Evolutionary conservation across 192 early-diverging fungal genomes (phyloP).

Genomic region (Entophlyctis helioformis): DNA sequence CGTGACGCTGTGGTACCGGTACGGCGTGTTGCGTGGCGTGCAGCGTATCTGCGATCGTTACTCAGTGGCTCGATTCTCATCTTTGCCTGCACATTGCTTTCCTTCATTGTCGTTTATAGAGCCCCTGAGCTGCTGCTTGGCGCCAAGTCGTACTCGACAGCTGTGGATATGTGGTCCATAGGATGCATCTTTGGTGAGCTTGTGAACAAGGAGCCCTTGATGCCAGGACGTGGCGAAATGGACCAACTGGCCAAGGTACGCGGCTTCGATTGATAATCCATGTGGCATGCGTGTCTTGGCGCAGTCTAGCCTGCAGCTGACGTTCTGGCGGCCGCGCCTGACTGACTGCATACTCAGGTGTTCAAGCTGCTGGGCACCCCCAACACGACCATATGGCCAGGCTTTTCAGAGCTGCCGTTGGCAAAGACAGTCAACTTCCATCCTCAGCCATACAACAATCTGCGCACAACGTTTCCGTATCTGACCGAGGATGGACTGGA

Average conservation of each 20-base stretch:
- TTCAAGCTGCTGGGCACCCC: slow-evolving; percentile 86
- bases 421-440: slow-evolving; percentile 64
- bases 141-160: slow-evolving; percentile 78
- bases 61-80: too few relatives aligned
- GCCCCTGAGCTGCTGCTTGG: slow-evolving; percentile 88
- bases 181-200: slow-evolving; percentile 98
- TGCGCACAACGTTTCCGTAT: slow-evolving; percentile 29
- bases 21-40: too few relatives aligned
- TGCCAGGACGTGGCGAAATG: slow-evolving; percentile 80
- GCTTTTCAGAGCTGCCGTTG: slow-evolving; percentile 56
- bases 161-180: slow-evolving; percentile 82
- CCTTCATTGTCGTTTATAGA: slow-evolving; percentile 34
- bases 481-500: slow-evolving; percentile 72
- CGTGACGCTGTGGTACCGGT: slow-evolving; percentile 95
- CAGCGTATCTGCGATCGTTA: too few relatives aligned
- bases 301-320: too few relatives aligned
- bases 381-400: slow-evolving; percentile 71
- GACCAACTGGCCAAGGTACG: slow-evolving; percentile 74
- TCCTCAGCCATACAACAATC: slow-evolving; percentile 41
- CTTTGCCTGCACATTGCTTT: too few relatives aligned
- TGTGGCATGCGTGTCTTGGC: too few relatives aligned
- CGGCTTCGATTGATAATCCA: too few relatives aligned
- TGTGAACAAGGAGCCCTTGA: slow-evolving; percentile 67
- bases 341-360: too few relatives aligned
- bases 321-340: too few relatives aligned